Percentiles rank a stretch among this genome's conserved stretches.
These are phyloP conservation scores for Debaryomyces sp. DNA, from an alignment of 1,139 yeast genomes.

Conservation along the genomic window DNA sequence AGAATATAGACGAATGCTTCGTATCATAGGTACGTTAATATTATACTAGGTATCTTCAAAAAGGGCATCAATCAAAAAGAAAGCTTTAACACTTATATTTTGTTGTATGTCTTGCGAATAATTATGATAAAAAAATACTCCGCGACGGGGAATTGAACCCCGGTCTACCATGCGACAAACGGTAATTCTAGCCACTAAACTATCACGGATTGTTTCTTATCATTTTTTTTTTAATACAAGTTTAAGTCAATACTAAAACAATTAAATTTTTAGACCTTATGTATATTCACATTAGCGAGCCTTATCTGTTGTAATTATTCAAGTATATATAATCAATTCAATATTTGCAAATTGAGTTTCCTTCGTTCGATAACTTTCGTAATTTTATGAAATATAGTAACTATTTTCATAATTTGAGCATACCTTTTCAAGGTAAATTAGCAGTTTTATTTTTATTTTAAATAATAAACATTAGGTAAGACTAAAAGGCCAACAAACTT, in stretches of 20 bases:
- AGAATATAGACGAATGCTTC: conserved; percentile 2
- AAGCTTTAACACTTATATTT: background rate
- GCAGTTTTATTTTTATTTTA: no score
- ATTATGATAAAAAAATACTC: conserved; percentile 22
- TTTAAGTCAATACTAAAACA: background rate
- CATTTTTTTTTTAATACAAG: background rate
- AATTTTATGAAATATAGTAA: no score
- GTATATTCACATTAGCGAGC: no score
- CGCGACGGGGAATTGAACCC: conserved; percentile 55
- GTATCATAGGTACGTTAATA: background rate
- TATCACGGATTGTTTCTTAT: conserved; percentile 36
- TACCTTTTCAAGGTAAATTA: no score
- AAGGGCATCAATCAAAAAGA: background rate
- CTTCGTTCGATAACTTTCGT: no score
- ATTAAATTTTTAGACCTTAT: no score
- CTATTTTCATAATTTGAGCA: no score
- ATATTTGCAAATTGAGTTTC: no score
- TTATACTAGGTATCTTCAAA: background rate
- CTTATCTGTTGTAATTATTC: no score
- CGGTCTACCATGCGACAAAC: conserved; percentile 53
- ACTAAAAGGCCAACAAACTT: background rate
- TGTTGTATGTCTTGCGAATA: background rate
- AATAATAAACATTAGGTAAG: no score
- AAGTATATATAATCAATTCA: no score
- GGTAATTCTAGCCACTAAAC: conserved; percentile 52